Conservation (phyloP, 2,329 filamentous ascomycete species). For the Rhynchosporium agropyri region DNA sequence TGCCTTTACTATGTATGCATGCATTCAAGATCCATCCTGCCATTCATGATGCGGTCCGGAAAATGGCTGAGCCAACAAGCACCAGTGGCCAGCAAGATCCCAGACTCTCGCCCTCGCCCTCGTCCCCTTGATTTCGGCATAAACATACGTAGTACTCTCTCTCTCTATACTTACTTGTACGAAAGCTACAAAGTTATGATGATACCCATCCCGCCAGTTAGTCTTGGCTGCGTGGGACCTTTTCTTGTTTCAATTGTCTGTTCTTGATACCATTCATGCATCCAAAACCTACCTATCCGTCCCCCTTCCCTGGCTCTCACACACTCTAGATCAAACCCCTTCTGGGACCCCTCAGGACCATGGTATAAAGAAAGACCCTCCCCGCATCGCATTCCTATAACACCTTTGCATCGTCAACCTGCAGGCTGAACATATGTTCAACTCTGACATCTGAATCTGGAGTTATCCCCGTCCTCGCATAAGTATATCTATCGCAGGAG, state of each 20-base stretch:
- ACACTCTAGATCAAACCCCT: constrained; percentile 7
- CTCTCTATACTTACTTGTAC: no score
- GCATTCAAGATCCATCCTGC: neutral
- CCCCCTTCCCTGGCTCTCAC: constrained; percentile 15
- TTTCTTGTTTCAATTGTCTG: constrained; percentile 11
- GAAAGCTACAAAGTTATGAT: neutral
- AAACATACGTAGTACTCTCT: neutral
- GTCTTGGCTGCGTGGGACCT: neutral
- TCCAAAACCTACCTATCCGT: constrained; percentile 17
- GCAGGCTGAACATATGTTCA: neutral
- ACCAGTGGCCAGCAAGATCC: constrained; percentile 14
- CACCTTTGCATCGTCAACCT: neutral
- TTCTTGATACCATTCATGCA: constrained; percentile 29
- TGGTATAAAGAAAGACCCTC: constrained; percentile 15
- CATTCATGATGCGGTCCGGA: constrained; percentile 7
- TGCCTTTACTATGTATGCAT: neutral
- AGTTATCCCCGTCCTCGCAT: constrained; percentile 2
- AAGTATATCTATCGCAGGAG: constrained; percentile 5
- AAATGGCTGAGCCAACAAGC: constrained; percentile 7
- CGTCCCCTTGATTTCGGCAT: neutral
- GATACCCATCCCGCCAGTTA: neutral
- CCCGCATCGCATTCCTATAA: neutral
- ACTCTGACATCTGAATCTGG: neutral
- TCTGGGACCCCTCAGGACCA: neutral
- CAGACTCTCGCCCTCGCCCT: constrained; percentile 2